Percentiles rank a stretch among this genome's conserved stretches.
phyloP scores from a whole-genome alignment of 352 stramenopile species.

The Globisporangium nunn region DNA sequence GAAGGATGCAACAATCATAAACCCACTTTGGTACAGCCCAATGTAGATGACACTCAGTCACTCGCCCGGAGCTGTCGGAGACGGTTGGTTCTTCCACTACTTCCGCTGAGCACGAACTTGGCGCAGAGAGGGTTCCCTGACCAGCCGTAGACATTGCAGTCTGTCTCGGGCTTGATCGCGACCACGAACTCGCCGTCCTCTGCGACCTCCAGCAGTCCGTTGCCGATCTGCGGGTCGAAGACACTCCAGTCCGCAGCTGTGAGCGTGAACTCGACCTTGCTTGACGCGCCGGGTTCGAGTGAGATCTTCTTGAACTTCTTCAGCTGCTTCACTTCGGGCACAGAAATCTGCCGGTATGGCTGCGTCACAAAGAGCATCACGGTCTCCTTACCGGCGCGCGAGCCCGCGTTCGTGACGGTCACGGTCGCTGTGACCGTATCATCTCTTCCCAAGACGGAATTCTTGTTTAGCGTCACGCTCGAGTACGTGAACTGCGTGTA shows the following conservation, averaged over 20 bases:
- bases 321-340: conserved; percentile 45
- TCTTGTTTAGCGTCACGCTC: conserved; percentile 32
- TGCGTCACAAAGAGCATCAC: conserved; percentile 71
- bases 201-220: conserved; percentile 34
- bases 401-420: conserved; percentile 65
- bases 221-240: conserved; percentile 47
- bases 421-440: conserved; percentile 24
- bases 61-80: no score
- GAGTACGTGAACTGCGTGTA: conserved; percentile 65
- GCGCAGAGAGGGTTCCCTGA: no score
- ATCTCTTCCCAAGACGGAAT: conserved; percentile 12
- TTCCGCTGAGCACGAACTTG: no score
- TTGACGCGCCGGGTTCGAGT: background rate
- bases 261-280: conserved; percentile 32
- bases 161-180: conserved; percentile 50
- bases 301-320: conserved; percentile 47
- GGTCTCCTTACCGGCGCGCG: conserved; percentile 48
- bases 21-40: no score
- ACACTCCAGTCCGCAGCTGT: conserved; percentile 31
- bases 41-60: no score
- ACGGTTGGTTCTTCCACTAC: no score
- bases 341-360: conserved; percentile 19
- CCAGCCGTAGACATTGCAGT: conserved; percentile 31
- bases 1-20: no score
- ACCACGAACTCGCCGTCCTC: conserved; percentile 50